Evolutionary conservation across 2,329 filamentous ascomycete genomes (phyloP), one percentile per base, ranked within the genome.

Genomic region (Dendrostoma leiphaemia): DNA sequence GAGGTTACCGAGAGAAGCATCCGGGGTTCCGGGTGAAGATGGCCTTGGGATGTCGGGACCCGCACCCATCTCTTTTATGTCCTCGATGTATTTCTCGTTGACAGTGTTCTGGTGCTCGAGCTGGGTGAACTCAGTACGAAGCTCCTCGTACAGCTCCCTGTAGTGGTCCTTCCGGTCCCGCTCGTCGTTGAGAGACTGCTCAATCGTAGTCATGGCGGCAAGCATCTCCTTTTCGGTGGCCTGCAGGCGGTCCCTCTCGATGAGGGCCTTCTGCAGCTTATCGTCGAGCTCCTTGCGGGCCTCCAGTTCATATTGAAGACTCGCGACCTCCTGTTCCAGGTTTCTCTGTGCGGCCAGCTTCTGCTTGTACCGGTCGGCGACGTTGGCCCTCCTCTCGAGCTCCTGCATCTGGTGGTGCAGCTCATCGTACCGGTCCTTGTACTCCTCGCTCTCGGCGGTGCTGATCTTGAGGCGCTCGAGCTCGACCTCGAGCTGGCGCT

Each of bases 381-480:
- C 82, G 60, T 86, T 86, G 57, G 83, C 83, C 61, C 83, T 84
- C 64, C 83, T 83, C 48, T 78, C 74, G 12, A 85, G 71, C 56
- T 83, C 78, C 55, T 80, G 79, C 49, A 81, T 82, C 60, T 80
- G 78, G 61, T 81, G 78, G 57, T 78, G 80, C 60, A 85, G 76
- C 61, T 84, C 81, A 40, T 79, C 76, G 24, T 84, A 77, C 65
- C 84, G 78, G 64, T 87, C 84, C 49, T 81, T 74, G 31, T 84
- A 71, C 51, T 77, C 71, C 48, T 81, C 76, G 2, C 76, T 71
- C 49, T 77, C 74, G 37, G 76, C 72, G 31, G 76, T 74, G 65
- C 70, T 77, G 52, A 68, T 69, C 48, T 72, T 73, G 28, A 83
- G 68, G 37, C 69, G 69, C 48, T 72, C 68, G 32, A 83, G 74